Percentiles rank a stretch among this genome's conserved stretches.
phyloP scores from a whole-genome alignment of 768 basidiomycete species.

The Russula sp. region DNA sequence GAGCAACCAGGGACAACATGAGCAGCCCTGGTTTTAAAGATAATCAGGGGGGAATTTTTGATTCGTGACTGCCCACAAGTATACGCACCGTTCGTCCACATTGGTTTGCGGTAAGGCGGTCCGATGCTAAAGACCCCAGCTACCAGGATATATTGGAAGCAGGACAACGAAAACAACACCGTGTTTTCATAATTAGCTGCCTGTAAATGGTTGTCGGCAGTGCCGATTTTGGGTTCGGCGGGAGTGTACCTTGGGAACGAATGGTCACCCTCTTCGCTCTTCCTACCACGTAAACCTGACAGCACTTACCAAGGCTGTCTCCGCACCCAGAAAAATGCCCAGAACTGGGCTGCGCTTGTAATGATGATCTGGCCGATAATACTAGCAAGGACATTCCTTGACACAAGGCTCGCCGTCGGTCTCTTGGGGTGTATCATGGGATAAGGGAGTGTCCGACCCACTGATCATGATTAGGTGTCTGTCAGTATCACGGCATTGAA shows the following conservation, averaged over 20 bases:
- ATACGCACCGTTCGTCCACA: conserved; percentile 98
- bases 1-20: conserved; percentile 67
- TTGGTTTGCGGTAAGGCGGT: conserved; percentile 90
- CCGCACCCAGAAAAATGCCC: conserved; percentile 89
- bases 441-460: conserved; percentile 93
- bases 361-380: conserved; percentile 91
- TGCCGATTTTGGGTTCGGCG: conserved; percentile 40
- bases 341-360: conserved; percentile 76
- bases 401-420: conserved; percentile 93
- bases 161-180: conserved; percentile 86
- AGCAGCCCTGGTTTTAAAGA: conserved; percentile 67
- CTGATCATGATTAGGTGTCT: conserved; percentile 49
- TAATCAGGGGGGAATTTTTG: too few species aligned
- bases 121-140: conserved; percentile 98
- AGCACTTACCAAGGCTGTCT: conserved; percentile 71
- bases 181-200: conserved; percentile 92
- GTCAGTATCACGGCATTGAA: conserved; percentile 11
- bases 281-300: neutral
- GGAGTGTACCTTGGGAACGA: conserved; percentile 25
- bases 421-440: conserved; percentile 82
- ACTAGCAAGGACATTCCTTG: conserved; percentile 90
- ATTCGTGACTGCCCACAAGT: too few species aligned
- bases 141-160: conserved; percentile 97
- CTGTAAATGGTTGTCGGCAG: conserved; percentile 63
- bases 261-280: neutral